Base-by-base conservation (phyloP, 139 green algal species). In the Eudorina sp. region DNA sequence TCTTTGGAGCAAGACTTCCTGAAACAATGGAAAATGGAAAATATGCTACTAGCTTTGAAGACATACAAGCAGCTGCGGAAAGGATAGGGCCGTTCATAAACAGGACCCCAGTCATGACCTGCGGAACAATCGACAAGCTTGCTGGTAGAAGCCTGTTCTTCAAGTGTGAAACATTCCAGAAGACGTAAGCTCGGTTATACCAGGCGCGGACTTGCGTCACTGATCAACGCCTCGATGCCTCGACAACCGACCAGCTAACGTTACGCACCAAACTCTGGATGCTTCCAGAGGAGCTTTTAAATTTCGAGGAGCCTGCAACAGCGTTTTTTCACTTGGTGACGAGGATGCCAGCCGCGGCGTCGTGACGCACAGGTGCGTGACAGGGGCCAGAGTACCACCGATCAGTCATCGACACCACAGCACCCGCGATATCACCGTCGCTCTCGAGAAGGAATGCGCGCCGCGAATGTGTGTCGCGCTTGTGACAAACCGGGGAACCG, bases 121-220 rank as follows among this genome's bases (percentile, higher is more conserved):
- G 43, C 18, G 53, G 43, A 0, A 53, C 40, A 27, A 19, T 78
- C 31, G 43, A 76, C 3, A 41, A 53, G 21, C 34, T 77, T 1
- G 40, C 3, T n/a, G 53, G 18, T 0, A 23, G 68, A 23, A 2
- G 73, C 0, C 74, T 98, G 34, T 90, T 92, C 82, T 97, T 98
- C 89, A 98, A 98, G 64, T 94, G 89, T 51, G 95, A 97, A 80
- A 72, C 81, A 3, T 94, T 97, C 27, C 95, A 97, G 80, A 93
- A 92, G 40, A 86, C 80, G 80, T 86, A 43, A 64, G 80, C 40
- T n/a, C 51, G 53, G 0, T 88, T 73, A 9, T 58, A 82, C 7
- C 78, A 69, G n/a, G 5, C 5, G 55, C 23, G 55, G n/a, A n/a
- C n/a, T n/a, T n/a, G n/a, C n/a, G n/a, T n/a, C n/a, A n/a, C n/a